Evolutionary conservation across 2,329 filamentous ascomycete species (phyloP).

Genomic region (Aspergillus ochraceus): DNA sequence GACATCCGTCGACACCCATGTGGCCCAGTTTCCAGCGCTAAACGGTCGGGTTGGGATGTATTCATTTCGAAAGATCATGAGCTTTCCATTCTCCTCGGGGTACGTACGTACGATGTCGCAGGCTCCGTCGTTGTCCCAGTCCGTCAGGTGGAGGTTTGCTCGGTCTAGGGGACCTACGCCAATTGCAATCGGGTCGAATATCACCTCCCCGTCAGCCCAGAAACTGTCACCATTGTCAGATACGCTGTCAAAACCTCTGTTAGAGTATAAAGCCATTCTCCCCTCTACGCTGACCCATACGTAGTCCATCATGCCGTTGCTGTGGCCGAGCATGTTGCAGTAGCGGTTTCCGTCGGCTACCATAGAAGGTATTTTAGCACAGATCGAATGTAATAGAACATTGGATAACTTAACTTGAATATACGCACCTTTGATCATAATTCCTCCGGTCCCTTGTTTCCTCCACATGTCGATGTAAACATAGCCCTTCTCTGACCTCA

Average conservation of each 20-base stretch:
- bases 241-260: background rate
- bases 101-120: background rate
- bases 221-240: background rate
- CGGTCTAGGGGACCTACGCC: background rate
- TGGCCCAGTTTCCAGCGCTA: no score
- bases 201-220: background rate
- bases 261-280: background rate
- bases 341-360: constrained; percentile 1
- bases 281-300: background rate
- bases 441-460: constrained; percentile 1
- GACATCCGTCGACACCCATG: background rate
- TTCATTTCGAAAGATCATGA: no score
- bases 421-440: background rate
- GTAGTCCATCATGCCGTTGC: background rate
- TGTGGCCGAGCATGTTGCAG: constrained; percentile 1
- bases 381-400: no score
- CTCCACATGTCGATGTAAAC: background rate
- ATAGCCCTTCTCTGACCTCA: background rate
- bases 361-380: no score
- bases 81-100: background rate
- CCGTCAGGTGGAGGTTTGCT: background rate
- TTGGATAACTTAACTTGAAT: no score
- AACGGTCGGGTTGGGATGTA: no score
- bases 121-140: background rate
- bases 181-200: background rate